Conservation (phyloP, 805 yeast genomes). For the Debaryomyces tyrocola region DNA sequence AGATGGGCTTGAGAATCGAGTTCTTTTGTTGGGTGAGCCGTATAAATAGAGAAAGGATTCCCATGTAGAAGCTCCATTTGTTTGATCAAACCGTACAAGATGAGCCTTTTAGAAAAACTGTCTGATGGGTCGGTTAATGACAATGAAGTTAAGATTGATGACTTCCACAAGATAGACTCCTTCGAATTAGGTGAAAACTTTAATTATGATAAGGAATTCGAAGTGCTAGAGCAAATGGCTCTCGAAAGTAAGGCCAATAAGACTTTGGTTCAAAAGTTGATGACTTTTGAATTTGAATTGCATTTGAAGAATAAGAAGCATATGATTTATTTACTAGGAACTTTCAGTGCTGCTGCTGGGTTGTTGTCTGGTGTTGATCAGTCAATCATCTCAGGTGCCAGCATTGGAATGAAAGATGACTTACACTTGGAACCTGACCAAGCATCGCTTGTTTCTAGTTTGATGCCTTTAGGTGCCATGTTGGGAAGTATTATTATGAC, state of each 20-base stretch:
- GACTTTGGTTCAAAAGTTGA: slow-evolving; percentile 38
- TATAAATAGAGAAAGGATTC: background rate
- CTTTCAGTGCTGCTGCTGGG: slow-evolving; percentile 61
- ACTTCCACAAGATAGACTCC: background rate
- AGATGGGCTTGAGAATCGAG: no score
- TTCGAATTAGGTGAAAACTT: slow-evolving; percentile 13
- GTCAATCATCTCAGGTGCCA: slow-evolving; percentile 65
- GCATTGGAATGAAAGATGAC: slow-evolving; percentile 48
- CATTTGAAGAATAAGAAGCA: slow-evolving; percentile 45
- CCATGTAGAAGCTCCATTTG: background rate
- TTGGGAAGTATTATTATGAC: slow-evolving; percentile 61
- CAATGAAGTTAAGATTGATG: slow-evolving; percentile 2
- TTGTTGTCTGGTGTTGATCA: slow-evolving; percentile 67
- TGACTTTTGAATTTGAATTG: slow-evolving; percentile 35
- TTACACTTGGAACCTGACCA: slow-evolving; percentile 42
- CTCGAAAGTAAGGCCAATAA: slow-evolving; percentile 26
- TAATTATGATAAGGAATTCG: slow-evolving; percentile 36
- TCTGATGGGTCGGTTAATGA: slow-evolving; percentile 1
- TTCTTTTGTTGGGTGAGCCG: background rate
- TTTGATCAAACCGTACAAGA: background rate
- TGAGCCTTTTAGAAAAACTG: slow-evolving; percentile 4
- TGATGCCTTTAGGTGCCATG: slow-evolving; percentile 72
- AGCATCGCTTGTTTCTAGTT: slow-evolving; percentile 53
- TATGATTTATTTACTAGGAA: slow-evolving; percentile 51
- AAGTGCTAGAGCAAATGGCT: slow-evolving; percentile 31